These are phyloP conservation scores for Pseudocercospora vitis DNA, from an alignment of 2,329 filamentous ascomycete species.

Conservation along the genomic window DNA sequence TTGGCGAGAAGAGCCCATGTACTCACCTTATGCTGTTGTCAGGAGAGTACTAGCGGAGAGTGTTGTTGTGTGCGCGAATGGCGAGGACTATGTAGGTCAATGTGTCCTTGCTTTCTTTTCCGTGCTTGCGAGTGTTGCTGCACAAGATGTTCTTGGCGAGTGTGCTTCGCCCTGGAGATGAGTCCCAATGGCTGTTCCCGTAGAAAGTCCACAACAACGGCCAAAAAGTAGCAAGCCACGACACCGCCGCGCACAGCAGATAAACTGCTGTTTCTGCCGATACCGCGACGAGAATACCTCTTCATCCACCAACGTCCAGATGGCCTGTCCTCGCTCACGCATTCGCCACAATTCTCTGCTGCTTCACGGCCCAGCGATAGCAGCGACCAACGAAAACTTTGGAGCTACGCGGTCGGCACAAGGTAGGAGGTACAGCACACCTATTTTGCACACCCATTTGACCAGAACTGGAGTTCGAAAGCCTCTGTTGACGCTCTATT, in stretches of 20 bases:
- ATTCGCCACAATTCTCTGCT: not conserved
- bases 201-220: not conserved
- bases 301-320: not conserved
- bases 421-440: not conserved
- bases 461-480: too few species aligned
- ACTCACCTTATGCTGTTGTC: constrained; percentile 2
- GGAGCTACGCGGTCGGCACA: not conserved
- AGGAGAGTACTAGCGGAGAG: not conserved
- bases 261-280: not conserved
- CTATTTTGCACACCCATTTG: too few species aligned
- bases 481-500: too few species aligned
- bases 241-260: not conserved
- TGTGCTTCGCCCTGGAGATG: not conserved
- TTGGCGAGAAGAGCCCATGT: not conserved
- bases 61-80: not conserved
- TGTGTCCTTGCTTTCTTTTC: not conserved
- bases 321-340: not conserved
- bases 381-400: not conserved
- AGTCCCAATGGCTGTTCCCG: not conserved
- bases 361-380: not conserved
- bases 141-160: not conserved
- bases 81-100: not conserved
- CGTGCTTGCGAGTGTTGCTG: not conserved
- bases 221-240: not conserved
- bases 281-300: not conserved